Percentiles rank a stretch among this genome's conserved stretches.
Evolutionary conservation across 164 flowering plant species (phyloP).

Genomic region (Dillenia turbinata): DNA sequence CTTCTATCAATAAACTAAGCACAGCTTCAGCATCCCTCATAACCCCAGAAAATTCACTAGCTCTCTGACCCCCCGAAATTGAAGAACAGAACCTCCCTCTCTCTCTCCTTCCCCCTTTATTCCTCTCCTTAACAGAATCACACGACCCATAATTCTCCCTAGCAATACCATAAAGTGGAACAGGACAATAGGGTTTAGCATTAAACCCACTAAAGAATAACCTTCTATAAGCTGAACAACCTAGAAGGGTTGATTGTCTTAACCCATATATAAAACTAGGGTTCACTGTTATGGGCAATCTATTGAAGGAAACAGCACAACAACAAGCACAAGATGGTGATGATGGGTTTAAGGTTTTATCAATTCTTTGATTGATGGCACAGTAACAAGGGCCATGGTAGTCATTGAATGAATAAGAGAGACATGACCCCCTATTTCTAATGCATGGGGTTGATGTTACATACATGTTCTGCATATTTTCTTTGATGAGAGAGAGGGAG

Average conservation of each 20-base stretch:
- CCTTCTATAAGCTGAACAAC: conserved; percentile 25
- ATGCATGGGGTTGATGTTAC: conserved; percentile 38
- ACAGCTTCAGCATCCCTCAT: conserved; percentile 53
- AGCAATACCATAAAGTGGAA: conserved; percentile 24
- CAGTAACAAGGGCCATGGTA: conserved; percentile 10
- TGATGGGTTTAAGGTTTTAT: conserved; percentile 5
- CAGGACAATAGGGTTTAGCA: conserved; percentile 19
- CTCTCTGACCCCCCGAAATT: conserved; percentile 29
- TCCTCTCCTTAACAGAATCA: conserved; percentile 21
- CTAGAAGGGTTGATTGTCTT: conserved; percentile 33
- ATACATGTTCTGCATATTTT: conserved; percentile 37
- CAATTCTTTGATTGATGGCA: conserved; percentile 19
- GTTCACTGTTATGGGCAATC: conserved; percentile 11
- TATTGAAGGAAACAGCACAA: conserved; percentile 15
- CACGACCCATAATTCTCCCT: conserved; percentile 25
- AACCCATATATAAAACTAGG: conserved; percentile 33
- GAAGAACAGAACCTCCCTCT: conserved; percentile 19
- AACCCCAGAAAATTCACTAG: conserved; percentile 12
- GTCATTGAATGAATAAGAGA: conserved; percentile 36
- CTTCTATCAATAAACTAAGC: conserved; percentile 66
- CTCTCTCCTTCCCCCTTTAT: conserved; percentile 21
- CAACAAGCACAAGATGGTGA: conserved; percentile 16
- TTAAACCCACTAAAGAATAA: conserved; percentile 11
- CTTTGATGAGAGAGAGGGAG: neutral
- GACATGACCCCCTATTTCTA: conserved; percentile 29